A percentile compares a stretch with the other conserved stretches of the same genome.
phyloP scores from a whole-genome alignment of 305 asterid species.

The Fraxinus greggii region DNA sequence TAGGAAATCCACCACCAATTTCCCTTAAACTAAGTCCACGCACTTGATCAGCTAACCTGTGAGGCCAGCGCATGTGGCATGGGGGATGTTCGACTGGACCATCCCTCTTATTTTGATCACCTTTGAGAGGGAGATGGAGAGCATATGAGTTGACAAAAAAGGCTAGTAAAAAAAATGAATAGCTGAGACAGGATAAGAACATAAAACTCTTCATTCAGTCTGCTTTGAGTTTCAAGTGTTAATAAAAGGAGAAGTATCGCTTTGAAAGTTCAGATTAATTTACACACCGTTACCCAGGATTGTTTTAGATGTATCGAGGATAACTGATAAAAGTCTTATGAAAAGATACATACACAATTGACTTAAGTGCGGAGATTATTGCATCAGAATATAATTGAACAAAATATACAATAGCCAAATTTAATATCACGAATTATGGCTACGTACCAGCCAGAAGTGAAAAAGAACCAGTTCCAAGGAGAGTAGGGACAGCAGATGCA shows the following conservation, averaged over 20 bases:
- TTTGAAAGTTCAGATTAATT: slow-evolving; percentile 8
- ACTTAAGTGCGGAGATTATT: neutral
- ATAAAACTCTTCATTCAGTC: slow-evolving; percentile 4
- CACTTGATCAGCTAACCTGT: slow-evolving; percentile 84
- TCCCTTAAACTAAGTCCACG: slow-evolving; percentile 88
- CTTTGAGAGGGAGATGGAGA: slow-evolving; percentile 42
- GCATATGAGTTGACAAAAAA: slow-evolving; percentile 27
- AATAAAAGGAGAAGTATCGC: slow-evolving; percentile 9
- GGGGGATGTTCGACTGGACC: slow-evolving; percentile 52
- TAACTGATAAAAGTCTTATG: slow-evolving; percentile 1
- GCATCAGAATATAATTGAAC: neutral
- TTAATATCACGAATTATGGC: slow-evolving; percentile 16
- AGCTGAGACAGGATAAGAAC: slow-evolving; percentile 22
- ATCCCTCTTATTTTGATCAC: slow-evolving; percentile 52
- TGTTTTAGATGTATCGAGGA: slow-evolving; percentile 9
- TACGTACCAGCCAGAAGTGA: slow-evolving; percentile 76
- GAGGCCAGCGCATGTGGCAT: slow-evolving; percentile 90
- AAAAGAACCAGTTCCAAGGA: slow-evolving; percentile 86
- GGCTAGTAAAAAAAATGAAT: neutral
- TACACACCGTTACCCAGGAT: slow-evolving; percentile 11
- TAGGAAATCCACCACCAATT: slow-evolving; percentile 90
- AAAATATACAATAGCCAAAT: slow-evolving; percentile 9
- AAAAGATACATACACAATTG: slow-evolving; percentile 15
- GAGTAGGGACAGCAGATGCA: slow-evolving; percentile 93
- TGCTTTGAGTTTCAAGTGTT: slow-evolving; percentile 17